A percentile compares a stretch with the other conserved stretches of the same genome.
Evolutionary conservation across 139 green algal genomes (phyloP).

Genomic region (Marvania coccoides): DNA sequence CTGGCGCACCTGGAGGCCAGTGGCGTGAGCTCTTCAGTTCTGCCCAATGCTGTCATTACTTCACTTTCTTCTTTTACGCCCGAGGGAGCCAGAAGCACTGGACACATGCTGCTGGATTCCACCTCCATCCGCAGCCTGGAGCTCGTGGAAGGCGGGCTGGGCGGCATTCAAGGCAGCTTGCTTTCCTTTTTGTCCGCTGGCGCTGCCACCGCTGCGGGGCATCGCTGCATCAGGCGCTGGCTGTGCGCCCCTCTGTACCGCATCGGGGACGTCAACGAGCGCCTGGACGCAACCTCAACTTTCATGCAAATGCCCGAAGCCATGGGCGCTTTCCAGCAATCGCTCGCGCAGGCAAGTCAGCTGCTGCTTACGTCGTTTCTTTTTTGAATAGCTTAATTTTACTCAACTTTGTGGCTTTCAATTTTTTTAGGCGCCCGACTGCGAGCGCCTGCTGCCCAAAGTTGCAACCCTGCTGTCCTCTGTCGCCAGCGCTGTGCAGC

Average conservation of each 20-base stretch:
- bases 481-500: background rate
- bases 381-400: too few species aligned
- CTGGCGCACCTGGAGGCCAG: conserved; percentile 1
- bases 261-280: conserved; percentile 24
- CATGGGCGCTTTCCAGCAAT: conserved; percentile 16
- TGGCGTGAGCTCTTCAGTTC: background rate
- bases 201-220: conserved; percentile 27
- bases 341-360: too few species aligned
- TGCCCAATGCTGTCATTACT: background rate
- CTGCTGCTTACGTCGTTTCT: too few species aligned
- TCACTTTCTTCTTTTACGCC: background rate
- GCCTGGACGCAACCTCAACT: background rate
- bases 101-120: conserved; percentile 43
- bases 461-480: conserved; percentile 5
- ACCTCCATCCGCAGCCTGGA: conserved; percentile 35
- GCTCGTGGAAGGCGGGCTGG: conserved; percentile 35
- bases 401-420: too few species aligned
- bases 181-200: conserved; percentile 33
- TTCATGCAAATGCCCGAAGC: conserved; percentile 16
- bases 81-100: background rate
- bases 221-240: conserved; percentile 33
- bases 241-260: conserved; percentile 30
- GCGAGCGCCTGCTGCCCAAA: conserved; percentile 12
- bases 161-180: conserved; percentile 30
- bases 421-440: conserved; percentile 1